Conservation (phyloP, 2,329 filamentous ascomycete genomes). For the Claviceps fusiformis region DNA sequence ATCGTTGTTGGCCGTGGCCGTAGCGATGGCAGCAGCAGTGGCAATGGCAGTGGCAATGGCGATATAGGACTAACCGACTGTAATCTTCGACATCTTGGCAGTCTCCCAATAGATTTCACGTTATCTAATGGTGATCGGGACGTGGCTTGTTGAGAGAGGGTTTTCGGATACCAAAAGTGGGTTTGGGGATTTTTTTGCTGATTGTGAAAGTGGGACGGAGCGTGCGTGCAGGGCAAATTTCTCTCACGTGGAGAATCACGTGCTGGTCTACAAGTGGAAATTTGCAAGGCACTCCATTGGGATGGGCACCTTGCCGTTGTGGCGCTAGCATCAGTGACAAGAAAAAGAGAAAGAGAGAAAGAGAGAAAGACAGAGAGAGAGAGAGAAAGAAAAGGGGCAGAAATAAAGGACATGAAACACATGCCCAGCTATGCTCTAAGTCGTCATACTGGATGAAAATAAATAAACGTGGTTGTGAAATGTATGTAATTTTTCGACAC, state of each 20-base stretch:
- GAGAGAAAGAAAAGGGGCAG: background rate
- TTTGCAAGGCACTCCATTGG: background rate
- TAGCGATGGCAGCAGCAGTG: background rate
- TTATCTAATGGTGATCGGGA: slow-evolving; percentile 58
- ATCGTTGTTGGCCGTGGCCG: background rate
- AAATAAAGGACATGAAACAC: background rate
- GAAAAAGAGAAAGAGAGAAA: background rate
- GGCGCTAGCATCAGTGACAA: background rate
- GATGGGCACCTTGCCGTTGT: background rate
- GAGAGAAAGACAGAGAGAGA: background rate
- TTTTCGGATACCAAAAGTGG: slow-evolving; percentile 5
- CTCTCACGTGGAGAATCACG: slow-evolving; percentile 20
- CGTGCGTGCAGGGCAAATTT: slow-evolving; percentile 20
- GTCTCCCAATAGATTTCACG: slow-evolving; percentile 67
- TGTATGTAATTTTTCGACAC: background rate
- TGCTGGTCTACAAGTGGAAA: slow-evolving; percentile 8
- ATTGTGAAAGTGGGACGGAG: slow-evolving; percentile 17
- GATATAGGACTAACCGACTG: slow-evolving; percentile 42
- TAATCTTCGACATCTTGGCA: slow-evolving; percentile 80
- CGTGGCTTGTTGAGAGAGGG: slow-evolving; percentile 14
- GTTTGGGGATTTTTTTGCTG: slow-evolving; percentile 14
- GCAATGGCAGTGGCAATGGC: background rate
- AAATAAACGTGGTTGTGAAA: background rate
- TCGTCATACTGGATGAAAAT: background rate
- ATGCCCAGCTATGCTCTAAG: background rate